These are phyloP conservation scores for Psophocarpus tetragonolobus DNA, from an alignment of 306 rosid species.

Conservation along the genomic window DNA sequence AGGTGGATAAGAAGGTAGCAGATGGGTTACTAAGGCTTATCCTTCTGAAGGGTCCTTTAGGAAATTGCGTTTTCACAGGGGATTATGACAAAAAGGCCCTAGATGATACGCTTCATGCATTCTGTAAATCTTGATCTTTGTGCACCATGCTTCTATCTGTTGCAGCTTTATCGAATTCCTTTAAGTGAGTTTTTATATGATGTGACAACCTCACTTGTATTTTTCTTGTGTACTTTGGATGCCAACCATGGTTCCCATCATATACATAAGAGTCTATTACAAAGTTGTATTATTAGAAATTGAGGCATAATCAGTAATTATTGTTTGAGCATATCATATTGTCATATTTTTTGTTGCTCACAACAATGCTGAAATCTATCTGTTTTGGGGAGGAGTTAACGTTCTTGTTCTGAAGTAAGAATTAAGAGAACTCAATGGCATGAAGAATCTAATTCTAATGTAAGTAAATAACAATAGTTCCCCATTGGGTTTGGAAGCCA, in stretches of 20 bases:
- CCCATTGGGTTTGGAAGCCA: not conserved
- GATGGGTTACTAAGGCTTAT: constrained; percentile 88
- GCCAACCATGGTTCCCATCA: constrained; percentile 3
- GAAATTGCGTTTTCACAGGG: constrained; percentile 85
- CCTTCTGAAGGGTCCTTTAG: constrained; percentile 88
- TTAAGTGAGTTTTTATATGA: constrained; percentile 27
- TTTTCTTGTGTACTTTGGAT: constrained; percentile 20
- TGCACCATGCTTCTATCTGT: not conserved
- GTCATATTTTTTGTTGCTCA: not conserved
- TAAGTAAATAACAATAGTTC: not conserved
- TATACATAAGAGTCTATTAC: constrained; percentile 21
- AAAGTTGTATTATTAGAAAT: constrained; percentile 42
- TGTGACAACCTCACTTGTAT: constrained; percentile 26
- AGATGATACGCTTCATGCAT: constrained; percentile 77
- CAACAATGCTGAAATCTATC: not conserved
- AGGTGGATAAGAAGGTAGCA: constrained; percentile 97
- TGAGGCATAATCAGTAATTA: constrained; percentile 46
- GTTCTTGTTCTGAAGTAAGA: not conserved
- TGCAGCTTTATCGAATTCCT: constrained; percentile 19
- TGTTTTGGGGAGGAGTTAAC: not conserved
- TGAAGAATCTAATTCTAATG: too few relatives aligned
- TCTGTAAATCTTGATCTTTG: constrained; percentile 65
- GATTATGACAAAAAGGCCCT: constrained; percentile 86
- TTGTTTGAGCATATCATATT: not conserved
- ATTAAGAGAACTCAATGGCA: not conserved